Evolutionary conservation across 805 yeast species (phyloP).

Genomic region (Blastobotrys attinorum): DNA sequence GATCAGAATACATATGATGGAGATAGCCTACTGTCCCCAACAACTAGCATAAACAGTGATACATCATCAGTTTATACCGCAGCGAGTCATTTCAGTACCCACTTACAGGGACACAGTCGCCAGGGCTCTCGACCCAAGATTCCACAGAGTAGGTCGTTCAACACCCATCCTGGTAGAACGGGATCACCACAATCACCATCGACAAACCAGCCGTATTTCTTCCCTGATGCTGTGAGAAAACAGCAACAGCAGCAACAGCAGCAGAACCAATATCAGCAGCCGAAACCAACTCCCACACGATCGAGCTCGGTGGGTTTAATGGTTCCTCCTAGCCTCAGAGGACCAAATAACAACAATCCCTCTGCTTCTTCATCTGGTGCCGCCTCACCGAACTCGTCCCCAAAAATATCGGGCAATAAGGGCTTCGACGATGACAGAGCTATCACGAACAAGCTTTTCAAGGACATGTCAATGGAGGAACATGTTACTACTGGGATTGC

Average conservation of each 20-base stretch:
- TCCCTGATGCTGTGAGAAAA: background rate
- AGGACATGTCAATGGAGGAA: constrained; percentile 22
- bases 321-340: constrained; percentile 7
- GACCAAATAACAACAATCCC: no score
- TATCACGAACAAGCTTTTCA: constrained; percentile 9
- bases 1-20: no score
- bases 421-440: constrained; percentile 2
- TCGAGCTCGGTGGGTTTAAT: background rate
- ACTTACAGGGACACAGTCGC: background rate
- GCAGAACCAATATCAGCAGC: background rate
- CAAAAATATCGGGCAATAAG: background rate
- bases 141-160: background rate
- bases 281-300: background rate
- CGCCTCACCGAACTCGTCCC: background rate
- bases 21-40: no score
- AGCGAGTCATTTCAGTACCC: background rate
- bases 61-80: background rate
- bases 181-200: background rate
- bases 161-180: background rate
- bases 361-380: background rate
- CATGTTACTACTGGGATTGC: constrained; percentile 25
- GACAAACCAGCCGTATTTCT: background rate
- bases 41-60: background rate
- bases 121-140: background rate
- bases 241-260: background rate